Base-by-base conservation (phyloP, 1,284 basidiomycete genomes). In the Ceratobasidium sp. region DNA sequence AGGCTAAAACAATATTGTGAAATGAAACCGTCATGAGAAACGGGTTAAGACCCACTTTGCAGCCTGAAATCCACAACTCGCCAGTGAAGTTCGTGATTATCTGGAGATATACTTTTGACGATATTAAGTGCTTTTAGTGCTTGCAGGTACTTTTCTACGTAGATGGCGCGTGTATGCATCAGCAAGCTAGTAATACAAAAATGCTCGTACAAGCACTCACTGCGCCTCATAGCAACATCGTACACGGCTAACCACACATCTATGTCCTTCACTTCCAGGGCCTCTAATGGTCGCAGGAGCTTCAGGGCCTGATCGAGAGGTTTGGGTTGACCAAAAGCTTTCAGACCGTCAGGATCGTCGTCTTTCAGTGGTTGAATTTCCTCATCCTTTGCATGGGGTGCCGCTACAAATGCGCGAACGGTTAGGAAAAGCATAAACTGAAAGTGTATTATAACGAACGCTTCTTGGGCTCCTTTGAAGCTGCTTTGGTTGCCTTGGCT, bases 401-500 rank as follows among this genome's bases (percentile, higher is more conserved):
- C 76, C 0, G 81, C 80, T 73, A 82, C 77, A 57, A 77, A 79
- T 60, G 81, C 75, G 8, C 10, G 28, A 55, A 52, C 34, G 16
- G 34, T 23, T 45, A 46, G 43, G 12, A 23, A 71, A 65, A 62
- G 6, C 36, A 9, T 12, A n/a, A 28, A 77, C 81, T 74, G 12
- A 18, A 18, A 59, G 32, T 45, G n/a, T n/a, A 36, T 46, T 0
- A 30, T 21, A 10, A 28, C 23, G 30, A 70, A 86, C 85, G 83
- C 79, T 87, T 92, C 78, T 91, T 89, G 18, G 84, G 79, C 36
- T 91, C 91, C 58, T 92, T 93, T 74, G 85, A 84, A 4, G 90
- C 90, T 0, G 89, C 93, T 79, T 95, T 96, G 80, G 92, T 93
- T 34, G 93, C 93, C 78, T 94, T 96, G 81, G 94, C 96, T 79